A percentile compares a stretch with the other conserved stretches of the same genome.
Evolutionary conservation across 768 basidiomycete species (phyloP).

Genomic region (Saitozyma sp.): DNA sequence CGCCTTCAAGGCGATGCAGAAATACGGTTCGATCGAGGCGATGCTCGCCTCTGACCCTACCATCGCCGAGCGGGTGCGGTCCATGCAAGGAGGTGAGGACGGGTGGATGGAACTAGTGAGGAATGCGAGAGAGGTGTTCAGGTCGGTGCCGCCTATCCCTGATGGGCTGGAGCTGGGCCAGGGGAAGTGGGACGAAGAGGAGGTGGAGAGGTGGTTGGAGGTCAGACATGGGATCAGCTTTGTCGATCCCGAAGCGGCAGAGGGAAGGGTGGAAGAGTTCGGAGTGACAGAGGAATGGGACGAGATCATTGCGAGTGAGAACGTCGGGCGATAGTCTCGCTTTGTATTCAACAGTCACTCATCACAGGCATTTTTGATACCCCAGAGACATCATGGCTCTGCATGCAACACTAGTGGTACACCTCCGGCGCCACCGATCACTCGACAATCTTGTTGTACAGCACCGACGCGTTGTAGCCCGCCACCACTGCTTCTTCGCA

Average conservation of each 20-base stretch:
- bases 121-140: constrained; percentile 32
- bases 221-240: constrained; percentile 39
- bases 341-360: too few relatives aligned
- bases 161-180: constrained; percentile 18
- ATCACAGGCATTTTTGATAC: too few relatives aligned
- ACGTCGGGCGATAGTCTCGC: too few relatives aligned
- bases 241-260: constrained; percentile 2
- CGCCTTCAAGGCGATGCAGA: constrained; percentile 72
- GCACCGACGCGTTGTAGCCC: constrained; percentile 51
- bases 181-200: constrained; percentile 16
- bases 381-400: too few relatives aligned
- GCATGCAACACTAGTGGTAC: too few relatives aligned
- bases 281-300: too few relatives aligned
- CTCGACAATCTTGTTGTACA: constrained; percentile 54
- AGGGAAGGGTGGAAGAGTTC: too few relatives aligned
- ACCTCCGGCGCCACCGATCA: too few relatives aligned
- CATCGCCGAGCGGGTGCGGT: constrained; percentile 19
- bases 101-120: constrained; percentile 33
- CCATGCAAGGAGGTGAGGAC: constrained; percentile 15
- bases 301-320: too few relatives aligned
- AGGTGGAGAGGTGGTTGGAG: constrained; percentile 26
- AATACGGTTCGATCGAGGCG: constrained; percentile 70
- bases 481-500: constrained; percentile 52
- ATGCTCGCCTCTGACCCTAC: constrained; percentile 56
- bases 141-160: constrained; percentile 27